Conservation (phyloP, 345 rosid genomes). For the Camelina neglecta region DNA sequence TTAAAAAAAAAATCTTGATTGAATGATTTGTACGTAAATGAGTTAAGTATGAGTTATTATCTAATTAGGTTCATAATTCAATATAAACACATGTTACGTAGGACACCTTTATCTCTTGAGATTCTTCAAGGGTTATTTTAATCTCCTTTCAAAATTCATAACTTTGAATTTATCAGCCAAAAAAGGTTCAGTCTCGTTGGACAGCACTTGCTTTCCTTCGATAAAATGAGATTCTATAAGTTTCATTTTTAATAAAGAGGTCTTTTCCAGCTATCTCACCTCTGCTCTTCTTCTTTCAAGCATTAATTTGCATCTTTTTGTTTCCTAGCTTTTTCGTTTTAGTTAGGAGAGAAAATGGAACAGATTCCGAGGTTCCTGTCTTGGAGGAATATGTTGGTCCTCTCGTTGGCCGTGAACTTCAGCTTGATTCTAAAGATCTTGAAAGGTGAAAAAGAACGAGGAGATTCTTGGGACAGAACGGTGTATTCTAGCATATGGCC, state of each 20-base stretch:
- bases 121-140: conserved; percentile 31
- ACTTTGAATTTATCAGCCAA: conserved; percentile 1
- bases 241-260: neutral
- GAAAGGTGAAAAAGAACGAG: conserved; percentile 32
- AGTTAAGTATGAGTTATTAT: neutral
- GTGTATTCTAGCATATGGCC: conserved; percentile 20
- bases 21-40: too few relatives aligned
- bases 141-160: conserved; percentile 6
- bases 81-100: neutral
- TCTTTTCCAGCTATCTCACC: conserved; percentile 29
- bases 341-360: conserved; percentile 48
- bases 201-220: conserved; percentile 9
- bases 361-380: conserved; percentile 49
- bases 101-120: conserved; percentile 30
- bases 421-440: conserved; percentile 60
- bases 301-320: neutral
- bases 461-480: conserved; percentile 28
- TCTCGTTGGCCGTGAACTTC: conserved; percentile 73
- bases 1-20: neutral
- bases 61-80: conserved; percentile 1
- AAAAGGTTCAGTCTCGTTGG: conserved; percentile 30
- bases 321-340: conserved; percentile 6
- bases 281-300: conserved; percentile 24
- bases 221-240: neutral
- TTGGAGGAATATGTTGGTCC: conserved; percentile 58